Evolutionary conservation across 2,329 filamentous ascomycete genomes (phyloP).

Genomic region (Graphilbum ipis-grandicollis): DNA sequence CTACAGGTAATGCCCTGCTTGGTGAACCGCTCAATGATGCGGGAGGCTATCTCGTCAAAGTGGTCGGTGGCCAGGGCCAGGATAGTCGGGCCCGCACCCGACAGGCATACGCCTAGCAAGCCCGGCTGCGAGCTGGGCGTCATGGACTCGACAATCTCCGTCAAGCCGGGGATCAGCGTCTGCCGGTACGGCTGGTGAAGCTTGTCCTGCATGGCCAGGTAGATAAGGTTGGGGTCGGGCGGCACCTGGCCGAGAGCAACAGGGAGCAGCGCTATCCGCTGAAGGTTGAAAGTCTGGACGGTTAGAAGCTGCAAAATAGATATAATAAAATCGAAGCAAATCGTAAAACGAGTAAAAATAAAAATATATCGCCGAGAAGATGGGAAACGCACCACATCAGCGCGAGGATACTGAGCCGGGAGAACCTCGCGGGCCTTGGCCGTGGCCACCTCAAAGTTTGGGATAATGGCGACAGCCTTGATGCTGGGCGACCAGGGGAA

Average conservation of each 20-base stretch:
- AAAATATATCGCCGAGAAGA: neutral
- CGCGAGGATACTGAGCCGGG: constrained; percentile 59
- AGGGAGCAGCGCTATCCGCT: constrained; percentile 79
- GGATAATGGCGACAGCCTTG: constrained; percentile 93
- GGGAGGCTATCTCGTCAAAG: constrained; percentile 71
- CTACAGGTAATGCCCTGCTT: constrained; percentile 58
- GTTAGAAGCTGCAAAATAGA: neutral
- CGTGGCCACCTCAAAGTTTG: constrained; percentile 89
- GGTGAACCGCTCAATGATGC: constrained; percentile 60
- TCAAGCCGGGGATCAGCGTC: constrained; percentile 76
- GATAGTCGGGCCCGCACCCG: constrained; percentile 73
- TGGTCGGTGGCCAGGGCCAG: constrained; percentile 79
- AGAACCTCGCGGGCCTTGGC: constrained; percentile 77
- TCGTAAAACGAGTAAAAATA: neutral
- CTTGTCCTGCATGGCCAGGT: constrained; percentile 96
- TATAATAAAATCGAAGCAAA: too few relatives aligned
- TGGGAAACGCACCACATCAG: constrained; percentile 53
- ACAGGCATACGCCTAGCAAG: constrained; percentile 83
- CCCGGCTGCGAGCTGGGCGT: constrained; percentile 76
- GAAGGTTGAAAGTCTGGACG: constrained; percentile 66
- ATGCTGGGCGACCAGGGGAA: constrained; percentile 90
- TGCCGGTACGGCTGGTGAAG: constrained; percentile 94
- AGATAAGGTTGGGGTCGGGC: constrained; percentile 84
- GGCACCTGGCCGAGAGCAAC: constrained; percentile 80
- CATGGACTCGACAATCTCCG: constrained; percentile 80